A percentile compares a stretch with the other conserved stretches of the same genome.
These are phyloP conservation scores for Haemoproteus tartakovskyi DNA, from an alignment of 169 alveolate species.

Conservation along the genomic window DNA sequence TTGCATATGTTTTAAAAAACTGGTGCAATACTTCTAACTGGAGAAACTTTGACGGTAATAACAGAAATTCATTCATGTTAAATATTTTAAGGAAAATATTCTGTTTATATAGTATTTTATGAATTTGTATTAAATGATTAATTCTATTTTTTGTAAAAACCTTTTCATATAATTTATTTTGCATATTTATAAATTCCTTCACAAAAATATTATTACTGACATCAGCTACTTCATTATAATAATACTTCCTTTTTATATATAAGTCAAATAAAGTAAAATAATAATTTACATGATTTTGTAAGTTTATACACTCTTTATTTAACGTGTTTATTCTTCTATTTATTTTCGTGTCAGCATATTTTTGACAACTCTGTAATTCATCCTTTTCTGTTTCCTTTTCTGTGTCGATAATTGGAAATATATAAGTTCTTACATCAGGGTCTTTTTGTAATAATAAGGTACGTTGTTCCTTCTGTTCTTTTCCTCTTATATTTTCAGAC, in stretches of 20 bases:
- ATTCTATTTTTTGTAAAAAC: constrained; percentile 3
- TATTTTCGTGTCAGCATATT: no score
- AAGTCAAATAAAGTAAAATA: constrained; percentile 1
- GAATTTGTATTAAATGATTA: constrained; percentile 4
- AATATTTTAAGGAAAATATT: constrained; percentile 27
- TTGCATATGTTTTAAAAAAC: constrained; percentile 4
- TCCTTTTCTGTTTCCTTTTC: no score
- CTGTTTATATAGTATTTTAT: constrained; percentile 17
- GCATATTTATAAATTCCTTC: constrained; percentile 25
- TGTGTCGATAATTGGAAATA: no score
- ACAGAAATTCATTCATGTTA: constrained; percentile 24
- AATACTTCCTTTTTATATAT: constrained; percentile 24
- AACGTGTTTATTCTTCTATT: no score
- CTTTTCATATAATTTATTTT: constrained; percentile 9
- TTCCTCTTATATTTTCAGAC: no score
- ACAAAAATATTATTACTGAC: constrained; percentile 2
- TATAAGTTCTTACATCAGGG: no score
- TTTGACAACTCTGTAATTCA: no score
- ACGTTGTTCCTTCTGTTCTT: no score
- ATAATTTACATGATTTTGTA: constrained; percentile 15
- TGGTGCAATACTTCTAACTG: constrained; percentile 6
- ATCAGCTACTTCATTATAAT: not conserved
- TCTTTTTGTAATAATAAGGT: no score
- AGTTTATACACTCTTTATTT: no score
- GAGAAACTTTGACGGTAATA: constrained; percentile 19